These are phyloP conservation scores for Colletotrichum sp. DNA, from an alignment of 2,329 filamentous ascomycete genomes.

Conservation along the genomic window DNA sequence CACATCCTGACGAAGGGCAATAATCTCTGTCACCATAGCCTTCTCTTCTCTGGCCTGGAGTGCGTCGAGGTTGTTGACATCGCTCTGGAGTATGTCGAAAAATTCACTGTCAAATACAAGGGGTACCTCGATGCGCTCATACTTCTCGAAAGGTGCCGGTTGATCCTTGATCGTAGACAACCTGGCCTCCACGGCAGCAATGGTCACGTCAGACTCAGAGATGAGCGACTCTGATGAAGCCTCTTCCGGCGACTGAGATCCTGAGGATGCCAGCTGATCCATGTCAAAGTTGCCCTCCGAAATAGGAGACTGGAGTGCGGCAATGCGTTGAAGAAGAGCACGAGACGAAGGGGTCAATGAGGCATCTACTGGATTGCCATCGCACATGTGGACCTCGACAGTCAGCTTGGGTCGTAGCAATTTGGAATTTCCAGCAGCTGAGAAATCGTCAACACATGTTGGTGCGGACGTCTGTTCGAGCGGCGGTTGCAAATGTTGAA, in stretches of 20 bases:
- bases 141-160: neutral
- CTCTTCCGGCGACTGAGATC: neutral
- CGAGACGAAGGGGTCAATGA: constrained; percentile 69
- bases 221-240: neutral
- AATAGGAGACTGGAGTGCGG: constrained; percentile 32
- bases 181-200: neutral
- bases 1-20: constrained; percentile 68
- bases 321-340: constrained; percentile 66
- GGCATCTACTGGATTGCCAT: constrained; percentile 73
- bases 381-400: constrained; percentile 69
- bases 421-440: constrained; percentile 43
- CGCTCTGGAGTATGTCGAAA: constrained; percentile 75
- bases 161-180: constrained; percentile 22
- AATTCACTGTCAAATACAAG: constrained; percentile 80
- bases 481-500: neutral
- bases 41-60: constrained; percentile 72
- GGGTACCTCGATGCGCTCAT: constrained; percentile 69
- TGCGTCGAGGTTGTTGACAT: constrained; percentile 71
- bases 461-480: neutral
- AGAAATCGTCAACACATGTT: neutral
- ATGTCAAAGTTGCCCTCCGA: constrained; percentile 18
- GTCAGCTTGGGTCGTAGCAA: constrained; percentile 71
- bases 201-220: neutral
- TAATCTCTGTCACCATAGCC: constrained; percentile 67
- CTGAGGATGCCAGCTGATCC: neutral